phyloP scores from a whole-genome alignment of 164 flowering plant species.

The Hamamelis virginiana region DNA sequence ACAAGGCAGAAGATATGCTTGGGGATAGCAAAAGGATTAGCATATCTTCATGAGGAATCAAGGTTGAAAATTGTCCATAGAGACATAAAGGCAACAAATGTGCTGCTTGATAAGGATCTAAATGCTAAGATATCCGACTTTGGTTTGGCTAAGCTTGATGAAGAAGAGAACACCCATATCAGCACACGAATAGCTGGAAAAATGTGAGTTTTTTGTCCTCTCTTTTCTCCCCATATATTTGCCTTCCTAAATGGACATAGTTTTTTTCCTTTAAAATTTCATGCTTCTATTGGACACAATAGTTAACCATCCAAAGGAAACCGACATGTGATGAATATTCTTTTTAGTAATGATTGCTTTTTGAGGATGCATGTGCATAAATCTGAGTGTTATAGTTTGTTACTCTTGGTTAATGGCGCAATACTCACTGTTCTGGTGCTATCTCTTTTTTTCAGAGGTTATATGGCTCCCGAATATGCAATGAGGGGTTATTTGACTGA shows the following conservation, averaged over 20 bases:
- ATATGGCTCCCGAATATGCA: slow-evolving; percentile 96
- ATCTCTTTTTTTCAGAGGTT: slow-evolving; percentile 50
- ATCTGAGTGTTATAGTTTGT: not conserved
- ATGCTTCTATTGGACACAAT: not conserved
- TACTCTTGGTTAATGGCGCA: not conserved
- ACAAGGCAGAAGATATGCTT: slow-evolving; percentile 56
- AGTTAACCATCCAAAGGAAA: too few species aligned
- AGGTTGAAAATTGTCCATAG: slow-evolving; percentile 76
- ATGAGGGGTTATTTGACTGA: slow-evolving; percentile 78
- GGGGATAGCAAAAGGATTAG: slow-evolving; percentile 70
- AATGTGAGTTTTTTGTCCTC: slow-evolving; percentile 33
- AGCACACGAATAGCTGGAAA: slow-evolving; percentile 67
- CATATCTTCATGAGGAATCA: slow-evolving; percentile 83
- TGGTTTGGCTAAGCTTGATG: slow-evolving; percentile 58
- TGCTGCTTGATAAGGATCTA: slow-evolving; percentile 60
- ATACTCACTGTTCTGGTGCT: not conserved
- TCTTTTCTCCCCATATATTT: not conserved
- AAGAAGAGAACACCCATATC: slow-evolving; percentile 66
- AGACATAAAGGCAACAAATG: slow-evolving; percentile 74
- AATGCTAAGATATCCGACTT: slow-evolving; percentile 50
- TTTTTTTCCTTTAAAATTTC: too few species aligned
- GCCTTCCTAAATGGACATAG: too few species aligned
- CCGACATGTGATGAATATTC: not conserved
- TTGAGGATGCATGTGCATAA: not conserved
- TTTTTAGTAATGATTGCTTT: not conserved